These are phyloP conservation scores for Yamadazyma insecticola DNA, from an alignment of 805 yeast genomes.

Conservation along the genomic window DNA sequence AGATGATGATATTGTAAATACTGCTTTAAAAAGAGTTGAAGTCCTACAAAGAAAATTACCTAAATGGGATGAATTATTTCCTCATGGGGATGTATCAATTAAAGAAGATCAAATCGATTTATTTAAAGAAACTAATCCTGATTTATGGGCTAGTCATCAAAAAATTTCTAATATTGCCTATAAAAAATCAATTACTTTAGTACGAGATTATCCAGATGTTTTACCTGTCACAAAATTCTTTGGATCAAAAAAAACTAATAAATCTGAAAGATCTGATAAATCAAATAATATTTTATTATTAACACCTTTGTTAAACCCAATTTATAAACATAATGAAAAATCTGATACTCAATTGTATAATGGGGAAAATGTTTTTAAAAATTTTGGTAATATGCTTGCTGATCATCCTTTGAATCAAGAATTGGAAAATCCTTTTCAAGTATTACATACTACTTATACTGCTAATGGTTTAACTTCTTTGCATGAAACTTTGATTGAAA, in stretches of 20 bases:
- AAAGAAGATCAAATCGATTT: constrained; percentile 15
- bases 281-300: constrained; percentile 27
- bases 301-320: constrained; percentile 35
- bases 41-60: constrained; percentile 38
- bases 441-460: constrained; percentile 55
- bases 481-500: constrained; percentile 51
- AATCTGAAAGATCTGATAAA: constrained; percentile 18
- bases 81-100: constrained; percentile 24
- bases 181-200: constrained; percentile 46
- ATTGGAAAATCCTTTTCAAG: constrained; percentile 34
- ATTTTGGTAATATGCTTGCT: constrained; percentile 45
- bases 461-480: constrained; percentile 51
- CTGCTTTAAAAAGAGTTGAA: constrained; percentile 41
- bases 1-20: constrained; percentile 38
- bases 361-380: constrained; percentile 51
- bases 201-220: constrained; percentile 48
- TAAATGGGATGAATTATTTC: constrained; percentile 43
- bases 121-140: constrained; percentile 24
- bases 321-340: constrained; percentile 17
- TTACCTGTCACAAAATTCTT: constrained; percentile 45
- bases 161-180: constrained; percentile 43
- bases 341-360: constrained; percentile 19
- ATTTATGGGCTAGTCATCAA: constrained; percentile 39
- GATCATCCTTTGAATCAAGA: constrained; percentile 23
- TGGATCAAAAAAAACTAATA: constrained; percentile 19